Percentiles rank a stretch among this genome's conserved stretches.
Evolutionary conservation across 2,329 filamentous ascomycete genomes (phyloP).

Genomic region (Hypoxylon sp.): DNA sequence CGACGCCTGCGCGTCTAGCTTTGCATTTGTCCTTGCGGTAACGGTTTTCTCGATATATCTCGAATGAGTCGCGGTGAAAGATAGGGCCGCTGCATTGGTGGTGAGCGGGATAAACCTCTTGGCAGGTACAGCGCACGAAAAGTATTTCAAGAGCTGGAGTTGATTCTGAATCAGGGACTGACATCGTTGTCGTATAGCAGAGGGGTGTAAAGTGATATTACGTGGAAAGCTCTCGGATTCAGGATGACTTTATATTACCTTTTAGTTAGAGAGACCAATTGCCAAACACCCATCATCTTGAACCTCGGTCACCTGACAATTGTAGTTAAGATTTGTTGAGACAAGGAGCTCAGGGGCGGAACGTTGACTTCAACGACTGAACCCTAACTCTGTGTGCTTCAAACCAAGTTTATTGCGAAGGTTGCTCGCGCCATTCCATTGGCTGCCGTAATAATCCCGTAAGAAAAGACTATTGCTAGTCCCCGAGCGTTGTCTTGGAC

Average conservation of each 20-base stretch:
- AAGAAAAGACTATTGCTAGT: background rate
- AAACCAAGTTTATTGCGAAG: slow-evolving; percentile 2
- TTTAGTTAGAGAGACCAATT: background rate
- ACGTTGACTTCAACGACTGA: slow-evolving; percentile 19
- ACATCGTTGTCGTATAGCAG: slow-evolving; percentile 6
- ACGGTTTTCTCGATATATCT: slow-evolving; percentile 27
- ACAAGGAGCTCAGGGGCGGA: slow-evolving; percentile 7
- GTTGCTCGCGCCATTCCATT: background rate
- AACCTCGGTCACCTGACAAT: background rate
- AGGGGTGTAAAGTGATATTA: background rate
- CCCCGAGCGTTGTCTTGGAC: background rate
- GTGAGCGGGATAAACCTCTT: background rate
- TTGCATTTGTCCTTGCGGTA: slow-evolving; percentile 4
- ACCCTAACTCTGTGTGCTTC: slow-evolving; percentile 27
- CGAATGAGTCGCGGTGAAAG: slow-evolving; percentile 36
- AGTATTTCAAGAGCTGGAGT: background rate
- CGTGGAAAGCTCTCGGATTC: background rate
- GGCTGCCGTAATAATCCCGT: background rate
- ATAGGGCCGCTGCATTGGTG: slow-evolving; percentile 1
- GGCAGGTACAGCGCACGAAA: background rate
- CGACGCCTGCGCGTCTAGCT: background rate
- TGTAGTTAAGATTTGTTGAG: slow-evolving; percentile 13
- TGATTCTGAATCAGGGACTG: slow-evolving; percentile 2
- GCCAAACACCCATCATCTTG: background rate
- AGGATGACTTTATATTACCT: slow-evolving; percentile 2